These are phyloP conservation scores for Beauveria scarabaeidicola DNA, from an alignment of 2,329 filamentous ascomycete species.

Conservation along the genomic window DNA sequence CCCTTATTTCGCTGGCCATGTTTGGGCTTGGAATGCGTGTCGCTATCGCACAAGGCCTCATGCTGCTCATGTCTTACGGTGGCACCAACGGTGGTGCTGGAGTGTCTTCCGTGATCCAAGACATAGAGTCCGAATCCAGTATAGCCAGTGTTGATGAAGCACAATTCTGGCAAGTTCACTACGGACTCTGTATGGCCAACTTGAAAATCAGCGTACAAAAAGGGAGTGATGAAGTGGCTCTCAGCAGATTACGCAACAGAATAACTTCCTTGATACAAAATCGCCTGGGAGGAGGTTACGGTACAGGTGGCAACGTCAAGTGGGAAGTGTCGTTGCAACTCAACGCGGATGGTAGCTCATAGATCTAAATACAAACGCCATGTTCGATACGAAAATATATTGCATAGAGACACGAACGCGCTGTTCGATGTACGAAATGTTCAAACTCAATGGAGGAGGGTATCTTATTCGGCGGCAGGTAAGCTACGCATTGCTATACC, in stretches of 20 bases:
- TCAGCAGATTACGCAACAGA: conserved; percentile 65
- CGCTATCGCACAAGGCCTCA: conserved; percentile 77
- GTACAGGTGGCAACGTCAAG: conserved; percentile 64
- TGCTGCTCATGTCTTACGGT: conserved; percentile 88
- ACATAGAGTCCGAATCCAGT: conserved; percentile 73
- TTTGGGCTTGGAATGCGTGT: conserved; percentile 76
- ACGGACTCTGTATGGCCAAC: conserved; percentile 93
- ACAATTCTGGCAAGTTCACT: conserved; percentile 97
- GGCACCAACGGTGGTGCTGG: conserved; percentile 32
- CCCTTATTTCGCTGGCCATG: conserved; percentile 79
- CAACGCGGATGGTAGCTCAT: conserved; percentile 27
- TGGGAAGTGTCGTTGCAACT: conserved; percentile 94
- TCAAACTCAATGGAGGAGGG: conserved; percentile 18
- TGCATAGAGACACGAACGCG: neutral
- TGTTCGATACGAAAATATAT: neutral
- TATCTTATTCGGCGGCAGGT: conserved; percentile 18
- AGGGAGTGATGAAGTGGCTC: conserved; percentile 59
- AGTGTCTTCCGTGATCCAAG: conserved; percentile 67
- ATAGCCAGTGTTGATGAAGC: conserved; percentile 78
- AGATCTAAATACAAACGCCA: neutral
- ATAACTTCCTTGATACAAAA: conserved; percentile 75
- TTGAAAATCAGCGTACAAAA: conserved; percentile 64
- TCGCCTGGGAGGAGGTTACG: conserved; percentile 79
- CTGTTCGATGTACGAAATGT: neutral
- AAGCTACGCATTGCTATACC: neutral